Evolutionary conservation across 1,284 basidiomycete species (phyloP).

Genomic region (Fomitopsis betulina): DNA sequence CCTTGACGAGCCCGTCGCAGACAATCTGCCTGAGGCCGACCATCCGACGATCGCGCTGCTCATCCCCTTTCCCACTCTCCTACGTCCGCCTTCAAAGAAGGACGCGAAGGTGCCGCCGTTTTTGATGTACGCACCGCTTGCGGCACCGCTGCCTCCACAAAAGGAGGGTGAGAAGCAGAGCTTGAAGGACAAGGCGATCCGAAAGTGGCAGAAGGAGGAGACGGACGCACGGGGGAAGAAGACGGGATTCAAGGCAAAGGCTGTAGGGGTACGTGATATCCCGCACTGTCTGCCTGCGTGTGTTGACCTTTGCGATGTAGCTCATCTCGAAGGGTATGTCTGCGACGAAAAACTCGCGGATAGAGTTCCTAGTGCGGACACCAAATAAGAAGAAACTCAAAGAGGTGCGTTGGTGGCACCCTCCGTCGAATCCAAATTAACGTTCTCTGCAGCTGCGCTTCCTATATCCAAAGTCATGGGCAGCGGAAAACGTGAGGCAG

Average conservation of each 20-base stretch:
- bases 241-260: constrained; percentile 6
- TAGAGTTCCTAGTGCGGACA: constrained; percentile 7
- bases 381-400: constrained; percentile 9
- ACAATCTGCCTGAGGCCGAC: constrained; percentile 2
- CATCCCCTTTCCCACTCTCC: constrained; percentile 2
- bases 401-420: background rate
- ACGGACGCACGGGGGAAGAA: constrained; percentile 4
- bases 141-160: background rate
- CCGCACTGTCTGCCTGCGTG: background rate
- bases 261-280: background rate
- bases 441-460: background rate
- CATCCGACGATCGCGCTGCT: constrained; percentile 6
- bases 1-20: constrained; percentile 3
- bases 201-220: constrained; percentile 10
- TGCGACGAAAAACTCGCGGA: constrained; percentile 7
- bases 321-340: constrained; percentile 8
- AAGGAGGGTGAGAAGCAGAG: constrained; percentile 7
- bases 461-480: constrained; percentile 2
- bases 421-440: background rate
- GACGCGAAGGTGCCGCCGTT: constrained; percentile 6
- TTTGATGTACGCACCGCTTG: constrained; percentile 7
- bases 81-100: constrained; percentile 3
- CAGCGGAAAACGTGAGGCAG: constrained; percentile 3
- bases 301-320: background rate
- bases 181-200: constrained; percentile 4